Percentiles rank a stretch among this genome's conserved stretches.
Conservation (phyloP, 2,329 filamentous ascomycete species). For the Arthrobotrys entomopaga region DNA sequence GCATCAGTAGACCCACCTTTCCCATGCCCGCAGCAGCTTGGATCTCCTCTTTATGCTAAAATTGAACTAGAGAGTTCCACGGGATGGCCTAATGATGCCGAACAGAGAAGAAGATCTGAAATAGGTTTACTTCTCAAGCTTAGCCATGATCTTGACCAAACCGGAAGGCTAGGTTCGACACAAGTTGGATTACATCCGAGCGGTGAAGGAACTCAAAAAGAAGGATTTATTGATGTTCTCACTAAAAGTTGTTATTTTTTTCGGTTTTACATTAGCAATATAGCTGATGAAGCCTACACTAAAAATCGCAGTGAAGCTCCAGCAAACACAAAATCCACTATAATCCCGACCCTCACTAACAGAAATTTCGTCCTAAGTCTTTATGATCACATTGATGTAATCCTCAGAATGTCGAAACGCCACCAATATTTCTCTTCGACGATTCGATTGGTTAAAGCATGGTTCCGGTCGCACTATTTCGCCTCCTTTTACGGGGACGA, state of each 20-base stretch:
- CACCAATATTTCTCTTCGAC: conserved; percentile 82
- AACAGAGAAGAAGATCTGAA: conserved; percentile 28
- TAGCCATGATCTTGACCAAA: conserved; percentile 13
- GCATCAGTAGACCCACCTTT: conserved; percentile 25
- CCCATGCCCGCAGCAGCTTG: neutral
- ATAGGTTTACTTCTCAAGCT: conserved; percentile 42
- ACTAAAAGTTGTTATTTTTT: conserved; percentile 28
- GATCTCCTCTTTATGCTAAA: conserved; percentile 16
- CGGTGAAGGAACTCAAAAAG: no score
- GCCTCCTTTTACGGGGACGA: conserved; percentile 79
- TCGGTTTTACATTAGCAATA: conserved; percentile 10
- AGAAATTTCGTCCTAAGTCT: neutral
- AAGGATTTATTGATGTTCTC: conserved; percentile 37
- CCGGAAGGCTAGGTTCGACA: neutral
- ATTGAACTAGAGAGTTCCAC: conserved; percentile 46
- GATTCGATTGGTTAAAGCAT: conserved; percentile 85
- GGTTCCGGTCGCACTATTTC: conserved; percentile 87
- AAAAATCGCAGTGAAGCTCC: no score
- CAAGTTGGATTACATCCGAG: conserved; percentile 9
- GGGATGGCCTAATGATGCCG: conserved; percentile 32
- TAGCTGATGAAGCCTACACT: neutral
- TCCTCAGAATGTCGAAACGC: conserved; percentile 64
- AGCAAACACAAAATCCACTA: neutral
- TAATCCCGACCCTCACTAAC: neutral
- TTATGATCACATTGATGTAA: neutral